Base-by-base conservation (phyloP, 2,329 filamentous ascomycete genomes). In the Cryphonectria parasitica region DNA sequence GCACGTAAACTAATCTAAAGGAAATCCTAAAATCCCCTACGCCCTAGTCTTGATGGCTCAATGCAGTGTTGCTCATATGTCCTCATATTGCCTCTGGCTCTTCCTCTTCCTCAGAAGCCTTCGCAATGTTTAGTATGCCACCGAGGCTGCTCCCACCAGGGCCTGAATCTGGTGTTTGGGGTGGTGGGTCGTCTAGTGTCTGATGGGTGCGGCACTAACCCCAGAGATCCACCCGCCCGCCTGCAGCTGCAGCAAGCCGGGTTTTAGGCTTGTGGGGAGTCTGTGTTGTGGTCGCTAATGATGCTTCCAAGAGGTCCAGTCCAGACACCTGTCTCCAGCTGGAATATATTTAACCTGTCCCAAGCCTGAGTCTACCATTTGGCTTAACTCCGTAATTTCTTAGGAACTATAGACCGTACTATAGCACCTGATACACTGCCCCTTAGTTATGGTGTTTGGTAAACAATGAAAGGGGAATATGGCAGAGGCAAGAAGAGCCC, bases 211-310 rank as follows among this genome's bases (percentile, higher is more conserved):
- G 28, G 64, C 19, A 65, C 25, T 58, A 25, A 25, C 28, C 43
- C 45, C 43, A 25, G 25, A 36, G 45, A 39, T 36, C 64, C 64
- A 52, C 43, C 25, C 22, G 3, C 43, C 52, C 13, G 8, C 25
- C 10, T 65, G 64, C 64, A 43, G 34, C 64, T 66, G 64, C 49
- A 58, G 64, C 64, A 58, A 36, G 34, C 52, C 22, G 15, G 39
- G 64, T 66, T 66, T 66, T 39, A 52, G 52, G 41, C 54, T 45
- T 66, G 45, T 66, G 64, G 64, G 64, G 28, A 49, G 45, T 39
- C 8, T 39, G 43, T 45, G 43, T 28, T 58, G 31, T n/a, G 31
- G 45, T 22, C 31, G 45, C 45, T 4, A 65, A 28, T 65, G 54
- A 34, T 34, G 22, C 45, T 49, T 2, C 34, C 17, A 10, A n/a